phyloP scores from a whole-genome alignment of 2,329 filamentous ascomycete genomes.

The Neonectria sp. region DNA sequence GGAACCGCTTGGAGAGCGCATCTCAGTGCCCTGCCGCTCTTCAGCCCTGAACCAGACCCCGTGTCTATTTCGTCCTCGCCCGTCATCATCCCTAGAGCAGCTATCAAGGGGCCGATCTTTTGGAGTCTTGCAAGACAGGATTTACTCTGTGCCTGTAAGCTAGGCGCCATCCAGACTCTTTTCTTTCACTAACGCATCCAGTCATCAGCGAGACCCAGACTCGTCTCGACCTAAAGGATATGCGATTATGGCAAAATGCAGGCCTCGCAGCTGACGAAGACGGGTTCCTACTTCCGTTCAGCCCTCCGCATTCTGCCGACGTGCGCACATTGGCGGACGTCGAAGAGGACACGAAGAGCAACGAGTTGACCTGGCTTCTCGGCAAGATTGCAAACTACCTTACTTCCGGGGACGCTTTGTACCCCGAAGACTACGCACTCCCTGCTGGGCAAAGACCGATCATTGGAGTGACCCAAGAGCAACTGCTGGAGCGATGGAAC shows the following conservation, averaged over 20 bases:
- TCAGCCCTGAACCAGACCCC: constrained; percentile 62
- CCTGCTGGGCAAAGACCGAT: constrained; percentile 34
- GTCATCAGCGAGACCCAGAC: constrained; percentile 47
- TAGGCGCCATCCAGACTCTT: fast-evolving
- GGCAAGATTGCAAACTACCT: constrained; percentile 78
- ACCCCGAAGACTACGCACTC: constrained; percentile 46
- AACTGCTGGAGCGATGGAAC: constrained; percentile 36
- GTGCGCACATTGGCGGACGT: constrained; percentile 64
- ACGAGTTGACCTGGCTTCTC: constrained; percentile 76
- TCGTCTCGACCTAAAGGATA: constrained; percentile 69
- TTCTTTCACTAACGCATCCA: background rate
- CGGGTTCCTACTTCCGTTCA: constrained; percentile 39
- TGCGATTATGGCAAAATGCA: constrained; percentile 75
- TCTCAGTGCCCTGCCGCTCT: constrained; percentile 75
- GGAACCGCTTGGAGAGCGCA: constrained; percentile 75
- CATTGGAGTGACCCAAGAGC: constrained; percentile 42
- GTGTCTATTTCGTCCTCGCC: constrained; percentile 21
- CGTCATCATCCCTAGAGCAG: constrained; percentile 35
- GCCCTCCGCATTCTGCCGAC: constrained; percentile 57
- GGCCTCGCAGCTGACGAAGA: constrained; percentile 65
- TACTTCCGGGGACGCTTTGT: constrained; percentile 67
- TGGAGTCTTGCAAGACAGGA: constrained; percentile 45
- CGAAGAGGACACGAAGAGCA: constrained; percentile 75
- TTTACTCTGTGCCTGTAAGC: constrained; percentile 40
- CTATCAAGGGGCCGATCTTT: constrained; percentile 42